Percentiles rank a stretch among this genome's conserved stretches.
Evolutionary conservation across 108 stramenopile species (phyloP).

Genomic region (Ochromonas danica): DNA sequence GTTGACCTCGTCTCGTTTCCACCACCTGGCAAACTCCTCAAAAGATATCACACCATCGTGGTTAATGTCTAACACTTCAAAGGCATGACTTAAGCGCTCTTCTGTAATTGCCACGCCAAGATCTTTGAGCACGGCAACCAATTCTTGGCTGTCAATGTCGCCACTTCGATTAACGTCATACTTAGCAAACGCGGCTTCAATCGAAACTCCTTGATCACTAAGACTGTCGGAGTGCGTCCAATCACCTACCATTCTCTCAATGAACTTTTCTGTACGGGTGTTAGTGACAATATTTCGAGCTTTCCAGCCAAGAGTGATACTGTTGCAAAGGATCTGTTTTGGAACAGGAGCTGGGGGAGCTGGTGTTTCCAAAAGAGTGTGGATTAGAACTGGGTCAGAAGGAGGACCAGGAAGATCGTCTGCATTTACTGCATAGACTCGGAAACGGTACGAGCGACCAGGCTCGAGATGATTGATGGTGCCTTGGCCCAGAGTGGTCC

Average conservation of each 20-base stretch:
- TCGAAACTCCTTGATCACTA: slow-evolving; percentile 43
- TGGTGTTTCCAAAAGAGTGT: slow-evolving; percentile 51
- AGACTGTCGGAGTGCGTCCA: slow-evolving; percentile 33
- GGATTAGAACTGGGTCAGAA: slow-evolving; percentile 41
- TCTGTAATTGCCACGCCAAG: slow-evolving; percentile 45
- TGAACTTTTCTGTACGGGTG: neutral
- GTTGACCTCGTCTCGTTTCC: slow-evolving; percentile 30
- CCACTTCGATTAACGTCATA: slow-evolving; percentile 48
- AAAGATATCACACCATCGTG: slow-evolving; percentile 41
- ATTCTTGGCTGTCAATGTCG: slow-evolving; percentile 37
- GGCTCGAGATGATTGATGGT: slow-evolving; percentile 37
- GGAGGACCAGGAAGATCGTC: slow-evolving; percentile 38
- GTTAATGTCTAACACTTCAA: slow-evolving; percentile 41
- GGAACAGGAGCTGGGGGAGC: neutral
- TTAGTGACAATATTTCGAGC: neutral
- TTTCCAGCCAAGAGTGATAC: slow-evolving; percentile 17
- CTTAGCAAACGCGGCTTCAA: slow-evolving; percentile 40
- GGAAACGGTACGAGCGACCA: slow-evolving; percentile 44
- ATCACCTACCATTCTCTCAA: slow-evolving; percentile 34
- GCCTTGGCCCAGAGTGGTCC: slow-evolving; percentile 29
- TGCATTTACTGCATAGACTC: slow-evolving; percentile 47
- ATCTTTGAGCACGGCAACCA: slow-evolving; percentile 44
- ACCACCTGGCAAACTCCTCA: slow-evolving; percentile 50
- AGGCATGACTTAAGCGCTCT: slow-evolving; percentile 46
- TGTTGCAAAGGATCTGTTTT: neutral